Evolutionary conservation across 805 yeast genomes (phyloP), one percentile per base, ranked within the genome.

Genomic region (Metahyphopichia silvanorum): DNA sequence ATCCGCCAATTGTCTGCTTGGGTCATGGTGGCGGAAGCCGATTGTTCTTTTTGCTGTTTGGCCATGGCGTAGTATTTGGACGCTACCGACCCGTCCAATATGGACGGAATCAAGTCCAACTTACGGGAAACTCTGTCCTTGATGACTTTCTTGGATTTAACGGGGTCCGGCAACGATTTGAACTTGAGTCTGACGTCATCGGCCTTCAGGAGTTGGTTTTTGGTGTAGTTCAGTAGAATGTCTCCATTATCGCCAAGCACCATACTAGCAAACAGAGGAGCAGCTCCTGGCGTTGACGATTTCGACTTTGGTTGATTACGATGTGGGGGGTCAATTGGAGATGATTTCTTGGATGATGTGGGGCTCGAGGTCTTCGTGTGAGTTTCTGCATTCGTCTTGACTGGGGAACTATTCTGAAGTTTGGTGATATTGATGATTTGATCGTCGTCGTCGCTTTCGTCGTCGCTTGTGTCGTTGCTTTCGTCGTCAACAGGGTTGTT

Each of bases 51-150:
- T 25, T 68, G 63, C 10, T 51, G 43, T 15, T 66, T 62, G 0
- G 88, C 87, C 17, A 65, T 40, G 2, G 56, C 57, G 44, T 78
- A 79, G 48, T 66, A 79, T 22, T 54, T 51, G 1, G 85, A 79
- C 9, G 62, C 54, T 13, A 36, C 42, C 9, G 60, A 39, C 3
- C 78, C 82, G 1, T 60, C 50, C n/a, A 76, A 51, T 14, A 77
- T 55, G 9, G 47, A 42, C 1, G 67, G 66, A 1, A 75, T 51
- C 4, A 63, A 37, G 2, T 37, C 35, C 12, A 66, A 27, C 31
- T 64, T 56, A 16, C 60, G 51, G 16, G 51, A 41, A 2, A 57
- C 50, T 29, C 57, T 51, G 3, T 33, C 21, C 12, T 52, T 37
- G 11, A 76, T 37, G 25, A 51, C 58, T 7, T 39, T 40, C 15